phyloP scores from a whole-genome alignment of 2,329 filamentous ascomycete species.

The Shiraia sp. region DNA sequence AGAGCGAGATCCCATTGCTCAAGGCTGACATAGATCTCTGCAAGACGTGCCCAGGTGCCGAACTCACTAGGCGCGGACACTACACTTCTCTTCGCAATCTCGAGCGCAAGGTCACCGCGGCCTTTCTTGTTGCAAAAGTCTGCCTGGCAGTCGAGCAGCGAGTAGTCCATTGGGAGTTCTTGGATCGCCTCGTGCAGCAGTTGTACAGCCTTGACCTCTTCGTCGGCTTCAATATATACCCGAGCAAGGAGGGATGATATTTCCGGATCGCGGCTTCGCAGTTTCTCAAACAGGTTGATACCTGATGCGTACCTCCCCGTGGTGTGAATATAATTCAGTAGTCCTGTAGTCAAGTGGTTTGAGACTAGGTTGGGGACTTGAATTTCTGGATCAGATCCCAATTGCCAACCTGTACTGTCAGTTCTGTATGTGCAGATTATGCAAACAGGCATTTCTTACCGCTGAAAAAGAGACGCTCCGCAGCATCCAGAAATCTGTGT shows the following conservation, averaged over 20 bases:
- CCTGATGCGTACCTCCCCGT: slow-evolving; percentile 93
- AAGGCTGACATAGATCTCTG: slow-evolving; percentile 89
- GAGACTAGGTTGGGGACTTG: slow-evolving; percentile 97
- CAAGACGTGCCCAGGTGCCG: slow-evolving; percentile 90
- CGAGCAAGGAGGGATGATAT: slow-evolving; percentile 90
- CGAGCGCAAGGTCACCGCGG: slow-evolving; percentile 81
- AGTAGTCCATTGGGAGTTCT: slow-evolving; percentile 95
- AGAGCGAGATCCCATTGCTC: slow-evolving; percentile 97
- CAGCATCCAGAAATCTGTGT: slow-evolving; percentile 91
- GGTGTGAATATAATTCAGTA: slow-evolving; percentile 92
- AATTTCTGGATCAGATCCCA: slow-evolving; percentile 95
- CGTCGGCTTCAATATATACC: slow-evolving; percentile 90
- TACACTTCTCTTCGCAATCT: slow-evolving; percentile 91
- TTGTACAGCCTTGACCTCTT: slow-evolving; percentile 93
- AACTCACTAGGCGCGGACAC: slow-evolving; percentile 97
- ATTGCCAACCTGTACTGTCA: slow-evolving; percentile 71
- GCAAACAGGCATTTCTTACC: slow-evolving; percentile 54
- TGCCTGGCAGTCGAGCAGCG: slow-evolving; percentile 91
- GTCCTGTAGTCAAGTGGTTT: slow-evolving; percentile 91
- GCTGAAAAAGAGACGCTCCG: slow-evolving; percentile 92
- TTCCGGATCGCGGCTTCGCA: slow-evolving; percentile 86
- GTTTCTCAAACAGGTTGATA: slow-evolving; percentile 96
- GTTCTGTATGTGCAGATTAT: slow-evolving; percentile 1
- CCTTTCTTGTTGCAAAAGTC: slow-evolving; percentile 90
- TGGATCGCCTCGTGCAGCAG: slow-evolving; percentile 86